Conservation (phyloP, 2,329 filamentous ascomycete genomes). For the Monilinia aucupariae region DNA sequence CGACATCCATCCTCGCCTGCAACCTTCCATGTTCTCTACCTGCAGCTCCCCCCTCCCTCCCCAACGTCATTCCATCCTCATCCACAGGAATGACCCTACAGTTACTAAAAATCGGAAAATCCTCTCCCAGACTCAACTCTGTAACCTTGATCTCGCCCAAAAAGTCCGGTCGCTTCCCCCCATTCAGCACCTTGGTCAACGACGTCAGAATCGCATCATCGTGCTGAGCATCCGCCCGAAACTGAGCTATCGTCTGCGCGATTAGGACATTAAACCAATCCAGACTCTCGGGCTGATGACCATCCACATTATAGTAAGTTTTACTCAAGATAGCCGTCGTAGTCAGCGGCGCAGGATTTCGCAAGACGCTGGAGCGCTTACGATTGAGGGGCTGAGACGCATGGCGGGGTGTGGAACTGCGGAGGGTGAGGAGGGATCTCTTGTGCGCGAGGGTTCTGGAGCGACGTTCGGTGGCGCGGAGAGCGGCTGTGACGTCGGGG, state of each 20-base stretch:
- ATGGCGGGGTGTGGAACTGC: slow-evolving; percentile 36
- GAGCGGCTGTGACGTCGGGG: slow-evolving; percentile 70
- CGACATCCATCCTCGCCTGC: slow-evolving; percentile 94
- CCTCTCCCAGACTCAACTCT: slow-evolving; percentile 88
- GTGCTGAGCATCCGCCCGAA: slow-evolving; percentile 84
- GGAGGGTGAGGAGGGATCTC: slow-evolving; percentile 62
- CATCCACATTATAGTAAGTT: slow-evolving; percentile 94
- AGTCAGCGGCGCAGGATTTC: slow-evolving; percentile 68
- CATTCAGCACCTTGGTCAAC: slow-evolving; percentile 79
- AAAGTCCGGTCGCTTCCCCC: slow-evolving; percentile 80
- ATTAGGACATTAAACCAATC: slow-evolving; percentile 99
- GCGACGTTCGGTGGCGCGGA: slow-evolving; percentile 68
- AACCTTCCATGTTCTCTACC: slow-evolving; percentile 63
- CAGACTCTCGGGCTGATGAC: slow-evolving; percentile 90
- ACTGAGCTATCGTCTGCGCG: slow-evolving; percentile 93
- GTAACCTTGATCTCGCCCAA: slow-evolving; percentile 91
- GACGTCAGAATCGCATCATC: slow-evolving; percentile 85
- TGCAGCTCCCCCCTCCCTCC: slow-evolving; percentile 26
- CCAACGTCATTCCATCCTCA: slow-evolving; percentile 63
- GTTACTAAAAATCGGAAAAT: slow-evolving; percentile 98
- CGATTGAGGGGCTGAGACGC: slow-evolving; percentile 47
- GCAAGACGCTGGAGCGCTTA: slow-evolving; percentile 67
- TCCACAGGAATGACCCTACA: slow-evolving; percentile 90
- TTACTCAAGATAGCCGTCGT: slow-evolving; percentile 94
- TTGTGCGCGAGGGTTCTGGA: slow-evolving; percentile 71